Conservation (phyloP, 2,329 filamentous ascomycete genomes). For the Aspergillus sp. region DNA sequence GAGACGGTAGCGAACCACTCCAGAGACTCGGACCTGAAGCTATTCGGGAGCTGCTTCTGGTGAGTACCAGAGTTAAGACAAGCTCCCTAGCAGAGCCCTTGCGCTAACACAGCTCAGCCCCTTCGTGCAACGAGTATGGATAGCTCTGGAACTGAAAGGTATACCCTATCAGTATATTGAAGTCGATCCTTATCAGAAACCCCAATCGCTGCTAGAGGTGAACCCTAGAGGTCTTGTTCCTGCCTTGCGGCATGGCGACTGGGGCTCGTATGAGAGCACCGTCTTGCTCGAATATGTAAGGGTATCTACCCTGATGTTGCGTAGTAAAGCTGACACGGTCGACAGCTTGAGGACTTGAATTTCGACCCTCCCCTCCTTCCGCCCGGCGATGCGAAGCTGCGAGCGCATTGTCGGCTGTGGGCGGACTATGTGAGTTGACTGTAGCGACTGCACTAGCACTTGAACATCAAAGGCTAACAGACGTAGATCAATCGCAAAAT, state of each 20-base stretch:
- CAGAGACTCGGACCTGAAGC: constrained; percentile 72
- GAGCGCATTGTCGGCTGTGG: constrained; percentile 79
- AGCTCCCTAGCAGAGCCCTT: constrained; percentile 17
- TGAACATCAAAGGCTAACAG: constrained; percentile 16
- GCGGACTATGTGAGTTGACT: constrained; percentile 68
- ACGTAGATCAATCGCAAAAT: constrained; percentile 74
- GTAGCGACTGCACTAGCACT: constrained; percentile 11
- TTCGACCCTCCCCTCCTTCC: constrained; percentile 67
- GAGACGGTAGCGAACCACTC: constrained; percentile 71
- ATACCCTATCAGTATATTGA: constrained; percentile 85
- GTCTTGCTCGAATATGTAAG: constrained; percentile 84
- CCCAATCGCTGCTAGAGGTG: constrained; percentile 71
- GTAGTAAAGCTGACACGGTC: background rate
- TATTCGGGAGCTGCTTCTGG: constrained; percentile 87
- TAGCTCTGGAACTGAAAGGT: constrained; percentile 78
- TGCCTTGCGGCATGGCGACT: constrained; percentile 75
- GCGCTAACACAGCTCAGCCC: constrained; percentile 57
- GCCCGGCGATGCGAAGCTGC: constrained; percentile 64
- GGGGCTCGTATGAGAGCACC: constrained; percentile 80
- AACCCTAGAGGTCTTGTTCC: constrained; percentile 79
- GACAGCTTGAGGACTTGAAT: constrained; percentile 74
- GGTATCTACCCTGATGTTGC: constrained; percentile 6
- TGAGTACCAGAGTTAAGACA: constrained; percentile 46
- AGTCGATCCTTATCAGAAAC: constrained; percentile 78
- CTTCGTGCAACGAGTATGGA: constrained; percentile 88